Evolutionary conservation across 2,329 filamentous ascomycete species (phyloP), one percentile per base, ranked within the genome.

Genomic region (Talaromyces sp.): DNA sequence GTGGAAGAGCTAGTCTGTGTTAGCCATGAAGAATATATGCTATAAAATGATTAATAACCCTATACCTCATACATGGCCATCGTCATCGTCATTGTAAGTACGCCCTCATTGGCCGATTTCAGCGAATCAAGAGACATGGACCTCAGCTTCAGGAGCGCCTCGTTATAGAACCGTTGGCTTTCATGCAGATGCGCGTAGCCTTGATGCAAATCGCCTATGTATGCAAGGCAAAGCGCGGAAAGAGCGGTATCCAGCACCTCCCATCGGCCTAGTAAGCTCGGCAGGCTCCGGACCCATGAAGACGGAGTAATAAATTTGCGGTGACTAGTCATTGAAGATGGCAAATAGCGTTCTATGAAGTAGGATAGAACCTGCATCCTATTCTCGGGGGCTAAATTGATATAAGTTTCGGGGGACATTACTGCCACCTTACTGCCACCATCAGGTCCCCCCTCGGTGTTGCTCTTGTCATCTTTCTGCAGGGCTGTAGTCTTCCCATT

Each of bases 41-140:
- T 15, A 13, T 17, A 52, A 3, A 3, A 37, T 15, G 17, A 21
- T 19, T 11, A 17, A 11, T 17, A 35, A 19, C 13, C 25, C 31
- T 40, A 11, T 45, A 59, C 57, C 57, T 59, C 57, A 52, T 59
- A 59, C 57, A 59, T 56, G 28, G 57, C 57, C 57, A 59, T 59
- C 5, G 31, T 59, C 57, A 59, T 59, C 11, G 57, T 56, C 15
- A 52, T 56, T 25, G 57, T 55, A n/a, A 59, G 40, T 17, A 59
- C 53, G 3, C 52, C 57, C 19, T 59, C 52, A 59, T 56, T 59
- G 52, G 52, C 39, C 10, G 45, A 56, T 35, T 52, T 59, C 28
- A 59, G 48, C 15, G 31, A 52, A 31, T 56, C 52, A 40, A 59
- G 39, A 13, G 57, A 40, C 53, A 56, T 50, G 40, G 57, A 56